These are phyloP conservation scores for Dictyostelium intermedium DNA, from an alignment of 78 protist species.

Conservation along the genomic window DNA sequence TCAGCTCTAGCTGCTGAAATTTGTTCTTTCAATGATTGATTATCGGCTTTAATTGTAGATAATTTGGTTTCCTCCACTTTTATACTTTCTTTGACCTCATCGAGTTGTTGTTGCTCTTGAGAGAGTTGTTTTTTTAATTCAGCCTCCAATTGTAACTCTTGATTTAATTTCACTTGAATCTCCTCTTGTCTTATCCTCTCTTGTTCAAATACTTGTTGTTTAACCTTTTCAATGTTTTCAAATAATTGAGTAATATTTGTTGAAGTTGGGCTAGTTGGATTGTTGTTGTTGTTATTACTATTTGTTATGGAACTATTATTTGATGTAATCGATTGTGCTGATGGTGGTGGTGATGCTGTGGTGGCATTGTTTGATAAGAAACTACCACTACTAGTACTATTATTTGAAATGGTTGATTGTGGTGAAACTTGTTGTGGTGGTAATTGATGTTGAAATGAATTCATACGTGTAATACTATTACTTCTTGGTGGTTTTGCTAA, in stretches of 20 bases:
- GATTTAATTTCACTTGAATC: background rate
- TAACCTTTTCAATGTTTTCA: constrained; percentile 15
- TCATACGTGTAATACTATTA: background rate
- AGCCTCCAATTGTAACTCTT: background rate
- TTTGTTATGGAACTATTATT: background rate
- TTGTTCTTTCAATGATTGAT: constrained; percentile 7
- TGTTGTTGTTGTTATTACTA: background rate
- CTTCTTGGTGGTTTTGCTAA: background rate
- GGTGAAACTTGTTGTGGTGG: constrained; percentile 18
- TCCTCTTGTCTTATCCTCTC: constrained; percentile 36
- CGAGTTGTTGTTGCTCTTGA: background rate
- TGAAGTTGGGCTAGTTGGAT: background rate
- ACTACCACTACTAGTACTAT: background rate
- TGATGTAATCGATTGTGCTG: background rate
- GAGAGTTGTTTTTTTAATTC: constrained; percentile 10
- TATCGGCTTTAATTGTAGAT: background rate
- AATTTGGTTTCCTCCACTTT: background rate
- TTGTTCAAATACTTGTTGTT: constrained; percentile 20
- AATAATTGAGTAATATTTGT: background rate
- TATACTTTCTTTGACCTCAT: background rate
- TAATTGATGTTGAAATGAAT: background rate
- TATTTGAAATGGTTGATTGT: background rate
- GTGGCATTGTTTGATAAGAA: background rate
- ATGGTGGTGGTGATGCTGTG: background rate
- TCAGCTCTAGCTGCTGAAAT: constrained; percentile 15